Evolutionary conservation across 257 asterid genomes (phyloP).

Genomic region (Verbascum thapsus): DNA sequence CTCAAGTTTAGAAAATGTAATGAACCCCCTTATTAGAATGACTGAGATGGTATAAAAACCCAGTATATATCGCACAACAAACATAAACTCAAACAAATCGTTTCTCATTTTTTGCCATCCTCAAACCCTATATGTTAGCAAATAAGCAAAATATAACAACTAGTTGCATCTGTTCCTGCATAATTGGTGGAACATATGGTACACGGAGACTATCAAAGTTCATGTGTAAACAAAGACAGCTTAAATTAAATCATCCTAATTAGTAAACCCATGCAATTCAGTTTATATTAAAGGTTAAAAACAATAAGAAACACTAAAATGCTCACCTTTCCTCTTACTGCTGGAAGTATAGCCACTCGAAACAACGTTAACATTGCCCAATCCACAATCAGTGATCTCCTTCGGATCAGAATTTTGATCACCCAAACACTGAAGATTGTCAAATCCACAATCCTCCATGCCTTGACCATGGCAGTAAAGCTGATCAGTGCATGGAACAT

Average conservation of each 20-base stretch:
- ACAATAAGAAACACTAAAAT: not conserved
- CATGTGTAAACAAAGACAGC: constrained; percentile 14
- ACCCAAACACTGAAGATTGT: constrained; percentile 61
- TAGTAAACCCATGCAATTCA: not conserved
- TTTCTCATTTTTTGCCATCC: not conserved
- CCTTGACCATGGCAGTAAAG: constrained; percentile 71
- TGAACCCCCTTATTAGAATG: constrained; percentile 6
- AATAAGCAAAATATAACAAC: too few species aligned
- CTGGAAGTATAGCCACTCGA: constrained; percentile 38
- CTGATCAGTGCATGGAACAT: constrained; percentile 71
- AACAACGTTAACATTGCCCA: constrained; percentile 36
- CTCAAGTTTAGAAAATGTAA: constrained; percentile 17
- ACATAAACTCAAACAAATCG: not conserved
- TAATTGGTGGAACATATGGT: not conserved
- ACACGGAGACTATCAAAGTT: constrained; percentile 14
- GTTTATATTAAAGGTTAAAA: constrained; percentile 9
- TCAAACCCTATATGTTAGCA: too few species aligned
- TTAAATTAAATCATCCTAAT: constrained; percentile 1
- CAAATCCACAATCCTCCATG: constrained; percentile 62
- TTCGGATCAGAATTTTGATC: constrained; percentile 43
- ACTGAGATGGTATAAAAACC: too few species aligned
- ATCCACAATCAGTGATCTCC: constrained; percentile 52
- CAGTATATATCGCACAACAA: not conserved
- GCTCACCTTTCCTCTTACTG: constrained; percentile 56
- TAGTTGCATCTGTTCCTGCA: too few species aligned